These are phyloP conservation scores for Aspergillus nomiae DNA, from an alignment of 2,329 filamentous ascomycete genomes.

Conservation along the genomic window DNA sequence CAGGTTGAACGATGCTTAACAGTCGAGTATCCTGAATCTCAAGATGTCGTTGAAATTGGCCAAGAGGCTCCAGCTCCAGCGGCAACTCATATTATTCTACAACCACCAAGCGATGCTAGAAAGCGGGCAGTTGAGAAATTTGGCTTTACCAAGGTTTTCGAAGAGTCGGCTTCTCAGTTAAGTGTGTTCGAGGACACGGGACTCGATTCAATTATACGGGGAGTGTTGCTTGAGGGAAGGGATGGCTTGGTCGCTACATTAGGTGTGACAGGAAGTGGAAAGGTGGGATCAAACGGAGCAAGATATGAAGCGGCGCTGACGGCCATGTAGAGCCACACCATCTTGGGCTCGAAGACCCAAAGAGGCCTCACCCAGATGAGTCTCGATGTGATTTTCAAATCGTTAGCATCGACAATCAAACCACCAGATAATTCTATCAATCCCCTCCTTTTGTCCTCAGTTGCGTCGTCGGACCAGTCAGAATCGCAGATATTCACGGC, in stretches of 20 bases:
- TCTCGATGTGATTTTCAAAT: slow-evolving; percentile 85
- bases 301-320: neutral
- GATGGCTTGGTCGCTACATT: slow-evolving; percentile 90
- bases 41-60: slow-evolving; percentile 39
- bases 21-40: slow-evolving; percentile 62
- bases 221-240: slow-evolving; percentile 79
- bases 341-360: slow-evolving; percentile 82
- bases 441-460: slow-evolving; percentile 68
- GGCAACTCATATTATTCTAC: slow-evolving; percentile 72
- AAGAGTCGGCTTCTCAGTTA: slow-evolving; percentile 79
- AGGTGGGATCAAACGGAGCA: slow-evolving; percentile 58
- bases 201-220: slow-evolving; percentile 74
- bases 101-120: slow-evolving; percentile 78
- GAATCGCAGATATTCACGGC: slow-evolving; percentile 78
- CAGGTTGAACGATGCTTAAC: slow-evolving; percentile 70
- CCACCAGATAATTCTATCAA: slow-evolving; percentile 56
- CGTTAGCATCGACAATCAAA: slow-evolving; percentile 71
- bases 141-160: slow-evolving; percentile 89
- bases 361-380: slow-evolving; percentile 89
- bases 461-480: slow-evolving; percentile 75
- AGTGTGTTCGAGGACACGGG: slow-evolving; percentile 83
- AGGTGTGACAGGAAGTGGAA: slow-evolving; percentile 93
- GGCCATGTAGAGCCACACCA: slow-evolving; percentile 80
- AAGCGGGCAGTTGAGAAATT: slow-evolving; percentile 91
- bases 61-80: slow-evolving; percentile 25